Evolutionary conservation across 495 filamentous ascomycete species (phyloP).

Genomic region (Extremus antarcticus): DNA sequence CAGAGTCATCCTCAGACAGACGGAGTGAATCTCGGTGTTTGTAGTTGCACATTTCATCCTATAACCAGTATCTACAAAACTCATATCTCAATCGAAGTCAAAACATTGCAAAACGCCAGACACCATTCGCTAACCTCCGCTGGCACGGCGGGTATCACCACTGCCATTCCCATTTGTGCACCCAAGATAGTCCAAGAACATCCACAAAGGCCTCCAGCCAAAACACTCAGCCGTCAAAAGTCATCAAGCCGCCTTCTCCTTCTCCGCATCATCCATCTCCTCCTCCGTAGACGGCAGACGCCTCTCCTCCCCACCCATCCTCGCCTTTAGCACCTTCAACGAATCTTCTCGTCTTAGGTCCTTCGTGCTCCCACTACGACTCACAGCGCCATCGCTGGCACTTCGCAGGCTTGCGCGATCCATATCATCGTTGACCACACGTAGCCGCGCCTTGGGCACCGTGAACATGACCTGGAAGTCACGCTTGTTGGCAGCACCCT

Average conservation of each 20-base stretch:
- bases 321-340: neutral
- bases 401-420: constrained; percentile 37
- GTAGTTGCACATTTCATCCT: neutral
- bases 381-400: constrained; percentile 23
- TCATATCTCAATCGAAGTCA: neutral
- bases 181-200: constrained; percentile 17
- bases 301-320: neutral
- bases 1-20: neutral
- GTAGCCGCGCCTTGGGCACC: constrained; percentile 68
- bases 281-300: constrained; percentile 6
- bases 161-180: neutral
- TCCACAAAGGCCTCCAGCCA: constrained; percentile 18
- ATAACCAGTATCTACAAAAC: neutral
- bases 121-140: neutral
- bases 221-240: neutral
- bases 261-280: constrained; percentile 6
- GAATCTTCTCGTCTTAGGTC: neutral
- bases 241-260: constrained; percentile 4
- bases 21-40: neutral
- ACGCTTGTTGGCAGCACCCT: constrained; percentile 64
- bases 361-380: constrained; percentile 19
- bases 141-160: neutral
- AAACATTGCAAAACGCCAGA: neutral
- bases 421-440: constrained; percentile 68
- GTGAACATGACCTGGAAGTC: constrained; percentile 92